Conservation (phyloP, 768 basidiomycete genomes). For the Tubosaeta sp. region DNA sequence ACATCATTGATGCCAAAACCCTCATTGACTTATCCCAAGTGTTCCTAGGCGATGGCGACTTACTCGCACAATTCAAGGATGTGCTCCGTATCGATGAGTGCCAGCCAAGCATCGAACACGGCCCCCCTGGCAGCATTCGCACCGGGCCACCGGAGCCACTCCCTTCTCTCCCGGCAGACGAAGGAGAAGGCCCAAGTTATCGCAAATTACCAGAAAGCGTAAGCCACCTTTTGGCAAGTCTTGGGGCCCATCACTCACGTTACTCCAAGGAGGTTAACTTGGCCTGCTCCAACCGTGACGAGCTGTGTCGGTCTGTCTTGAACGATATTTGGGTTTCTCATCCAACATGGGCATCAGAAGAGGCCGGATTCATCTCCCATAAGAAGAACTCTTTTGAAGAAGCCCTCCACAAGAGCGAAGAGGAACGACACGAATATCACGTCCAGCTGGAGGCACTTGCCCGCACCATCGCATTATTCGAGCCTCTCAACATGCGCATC, state of each 20-base stretch:
- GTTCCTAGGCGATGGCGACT: constrained; percentile 78
- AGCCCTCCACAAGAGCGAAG: constrained; percentile 92
- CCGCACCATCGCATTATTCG: constrained; percentile 87
- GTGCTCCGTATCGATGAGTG: constrained; percentile 77
- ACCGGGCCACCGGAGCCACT: constrained; percentile 73
- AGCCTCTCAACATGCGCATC: constrained; percentile 81
- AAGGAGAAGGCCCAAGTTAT: constrained; percentile 92
- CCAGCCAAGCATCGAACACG: constrained; percentile 55
- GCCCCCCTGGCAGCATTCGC: constrained; percentile 74
- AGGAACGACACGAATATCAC: constrained; percentile 97
- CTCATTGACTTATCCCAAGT: constrained; percentile 76
- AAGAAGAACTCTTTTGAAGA: constrained; percentile 98
- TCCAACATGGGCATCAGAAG: constrained; percentile 97
- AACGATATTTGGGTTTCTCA: constrained; percentile 99
- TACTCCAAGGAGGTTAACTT: constrained; percentile 71
- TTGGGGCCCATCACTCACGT: background rate
- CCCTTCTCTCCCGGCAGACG: constrained; percentile 74
- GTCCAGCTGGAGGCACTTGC: constrained; percentile 89
- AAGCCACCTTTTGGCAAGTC: constrained; percentile 33
- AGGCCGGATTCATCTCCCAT: constrained; percentile 88
- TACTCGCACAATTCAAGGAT: constrained; percentile 81
- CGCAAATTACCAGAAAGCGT: constrained; percentile 84
- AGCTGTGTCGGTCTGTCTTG: constrained; percentile 90
- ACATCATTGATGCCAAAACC: constrained; percentile 82
- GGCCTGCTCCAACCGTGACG: constrained; percentile 91